Base-by-base conservation (phyloP, 129 eudicot genomes). In the Centella asiatica region DNA sequence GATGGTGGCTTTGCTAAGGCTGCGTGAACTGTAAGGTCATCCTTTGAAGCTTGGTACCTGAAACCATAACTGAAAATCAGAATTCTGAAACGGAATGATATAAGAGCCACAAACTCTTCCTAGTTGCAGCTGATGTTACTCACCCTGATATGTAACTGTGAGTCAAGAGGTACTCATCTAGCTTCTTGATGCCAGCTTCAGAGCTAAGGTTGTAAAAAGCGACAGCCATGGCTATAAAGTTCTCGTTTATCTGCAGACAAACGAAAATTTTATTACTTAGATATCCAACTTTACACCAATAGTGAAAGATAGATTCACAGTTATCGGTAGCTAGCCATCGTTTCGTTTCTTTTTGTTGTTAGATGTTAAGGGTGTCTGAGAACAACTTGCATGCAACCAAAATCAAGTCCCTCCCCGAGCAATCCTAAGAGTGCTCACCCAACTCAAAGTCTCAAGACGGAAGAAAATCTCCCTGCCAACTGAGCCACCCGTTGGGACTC, bases 1-100 rank as follows among this genome's bases (percentile, higher is more conserved):
- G 95, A 80, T 52, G 96, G 95, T 45, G 83, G 79, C 53, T 82
- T 74, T 33, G 92, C 31, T 68, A 87, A 74, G 34, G 88, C 83
- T 20, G 85, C 75, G 74, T 75, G 73, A 59, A 92, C 92, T 20
- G 86, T 72, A 56, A 92, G 74, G 73, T 92, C 99, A 66, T 92
- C 99, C 83, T 87, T 92, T 5, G 96, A 84, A 66, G 99, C 96
- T 67, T 75, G 99, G 64, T 92, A 87, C 67, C 98, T 92, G 74
- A 22, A n/a, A 46, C 14, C 32, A 39, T 47, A 32, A 46, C n/a
- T 0, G 5, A 33, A 11, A 34, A 29, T 42, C 22, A 66, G 47
- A 24, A 67, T 36, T 22, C 23, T 15, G 0, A 39, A 55, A 24
- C 72, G 51, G 28, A 18, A 32, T n/a, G 0, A 42, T 22, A 7